phyloP scores from a whole-genome alignment of 192 early-diverging fungal genomes.

The Coemansia sp. region DNA sequence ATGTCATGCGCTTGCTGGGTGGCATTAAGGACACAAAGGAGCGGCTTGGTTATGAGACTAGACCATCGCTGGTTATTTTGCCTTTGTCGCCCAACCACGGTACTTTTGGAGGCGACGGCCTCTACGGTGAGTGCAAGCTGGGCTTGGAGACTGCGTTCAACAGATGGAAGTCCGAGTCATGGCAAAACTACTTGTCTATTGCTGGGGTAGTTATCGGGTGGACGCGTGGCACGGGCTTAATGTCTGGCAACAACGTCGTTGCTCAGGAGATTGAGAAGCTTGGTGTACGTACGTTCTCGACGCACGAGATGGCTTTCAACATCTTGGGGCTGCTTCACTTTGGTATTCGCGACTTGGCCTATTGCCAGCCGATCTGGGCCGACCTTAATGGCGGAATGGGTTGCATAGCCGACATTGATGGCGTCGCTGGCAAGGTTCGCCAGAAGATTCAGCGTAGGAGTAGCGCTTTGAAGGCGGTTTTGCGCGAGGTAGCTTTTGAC shows the following conservation, averaged over 20 bases:
- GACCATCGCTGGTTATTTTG: conserved; percentile 82
- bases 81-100: conserved; percentile 97
- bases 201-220: conserved; percentile 93
- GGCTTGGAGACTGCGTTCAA: conserved; percentile 90
- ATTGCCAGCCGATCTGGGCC: conserved; percentile 79
- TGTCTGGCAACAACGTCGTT: conserved; percentile 86
- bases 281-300: conserved; percentile 88
- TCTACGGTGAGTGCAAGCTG: conserved; percentile 95
- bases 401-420: conserved; percentile 52
- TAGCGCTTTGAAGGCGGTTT: not conserved
- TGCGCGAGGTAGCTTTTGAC: not conserved
- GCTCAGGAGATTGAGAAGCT: conserved; percentile 83
- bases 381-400: conserved; percentile 85
- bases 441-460: not conserved
- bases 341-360: conserved; percentile 69
- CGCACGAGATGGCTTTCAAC: conserved; percentile 96
- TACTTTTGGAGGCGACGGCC: conserved; percentile 87
- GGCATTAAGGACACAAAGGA: conserved; percentile 82
- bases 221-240: conserved; percentile 95
- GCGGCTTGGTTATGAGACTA: conserved; percentile 68
- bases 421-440: not conserved
- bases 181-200: too few species aligned
- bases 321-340: conserved; percentile 83
- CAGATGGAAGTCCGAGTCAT: conserved; percentile 84
- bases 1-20: conserved; percentile 83